Evolutionary conservation across 352 stramenopile species (phyloP).

Genomic region (Thalassiosira allenii): DNA sequence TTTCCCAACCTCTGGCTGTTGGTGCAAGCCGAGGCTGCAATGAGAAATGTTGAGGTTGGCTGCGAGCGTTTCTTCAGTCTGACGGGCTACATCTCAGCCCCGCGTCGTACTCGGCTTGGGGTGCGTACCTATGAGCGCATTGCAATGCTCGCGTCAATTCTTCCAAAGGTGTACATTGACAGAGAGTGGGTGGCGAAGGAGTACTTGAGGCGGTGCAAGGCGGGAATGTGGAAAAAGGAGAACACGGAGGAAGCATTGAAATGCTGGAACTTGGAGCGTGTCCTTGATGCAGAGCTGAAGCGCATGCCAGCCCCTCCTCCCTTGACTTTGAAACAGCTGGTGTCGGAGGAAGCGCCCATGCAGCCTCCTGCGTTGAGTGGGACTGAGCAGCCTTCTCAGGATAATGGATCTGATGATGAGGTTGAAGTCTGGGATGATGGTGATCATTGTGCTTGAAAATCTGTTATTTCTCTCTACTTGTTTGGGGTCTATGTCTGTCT

Average conservation of each 20-base stretch:
- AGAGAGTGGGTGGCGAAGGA: slow-evolving; percentile 13
- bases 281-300: too few relatives aligned
- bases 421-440: too few relatives aligned
- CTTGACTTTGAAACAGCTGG: not conserved
- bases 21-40: slow-evolving; percentile 14
- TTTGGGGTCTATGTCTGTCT: too few relatives aligned
- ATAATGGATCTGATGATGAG: not conserved
- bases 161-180: slow-evolving; percentile 7
- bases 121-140: slow-evolving; percentile 10
- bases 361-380: not conserved
- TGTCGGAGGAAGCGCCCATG: not conserved
- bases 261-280: slow-evolving; percentile 31
- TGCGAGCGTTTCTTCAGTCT: slow-evolving; percentile 40
- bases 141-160: slow-evolving; percentile 4
- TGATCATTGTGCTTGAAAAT: too few relatives aligned
- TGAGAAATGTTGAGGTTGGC: slow-evolving; percentile 20
- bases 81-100: slow-evolving; percentile 32
- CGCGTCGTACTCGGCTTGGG: slow-evolving; percentile 2
- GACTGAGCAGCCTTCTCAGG: not conserved
- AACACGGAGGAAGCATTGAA: not conserved
- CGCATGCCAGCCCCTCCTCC: not conserved
- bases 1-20: slow-evolving; percentile 24
- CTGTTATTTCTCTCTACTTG: too few relatives aligned
- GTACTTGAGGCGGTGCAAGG: slow-evolving; percentile 7
- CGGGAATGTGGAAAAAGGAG: slow-evolving; percentile 1